Base-by-base conservation (phyloP, 1,284 basidiomycete genomes). In the Cryptococcus sp. region DNA sequence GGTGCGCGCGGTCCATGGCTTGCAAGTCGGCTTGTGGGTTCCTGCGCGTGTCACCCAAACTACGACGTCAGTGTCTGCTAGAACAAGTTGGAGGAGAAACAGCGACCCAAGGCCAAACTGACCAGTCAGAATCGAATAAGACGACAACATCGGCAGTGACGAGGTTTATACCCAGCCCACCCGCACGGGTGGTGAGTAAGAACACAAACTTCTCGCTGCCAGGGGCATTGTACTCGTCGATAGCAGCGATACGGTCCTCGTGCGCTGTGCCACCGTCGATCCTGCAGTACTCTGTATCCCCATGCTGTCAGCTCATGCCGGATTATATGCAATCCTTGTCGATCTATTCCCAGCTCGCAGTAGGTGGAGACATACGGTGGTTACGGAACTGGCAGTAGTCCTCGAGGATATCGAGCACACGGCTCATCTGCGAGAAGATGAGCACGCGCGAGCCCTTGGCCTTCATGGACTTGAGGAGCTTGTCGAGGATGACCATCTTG, bases 351-450 rank as follows among this genome's bases (percentile, higher is more conserved):
- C 15, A 18, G 39, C 12, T 48, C 2, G 40, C 33, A 28, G 16
- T 28, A 35, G 15, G 13, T 7, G 16, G 6, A n/a, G 2, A 82
- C 89, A 60, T 67, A 94, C 92, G 87, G 79, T 89, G 95, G 56
- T 80, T 80, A 48, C 95, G 82, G 82, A 98, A 98, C 59, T 96
- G 80, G 76, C 93, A 98, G 78, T 96, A 98, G 73, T 98, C 96
- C 74, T 98, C 95, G 42, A 98, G 78, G 60, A 99, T 98, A 77
- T 98, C 96, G 28, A 89, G 79, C 24, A 93, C 87, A 44, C 95
- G 88, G 78, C 90, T 94, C 95, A 98, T 98, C 78, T 98, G 95
- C 65, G 90, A 94, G 81, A 99, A 98, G 65, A 98, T 97, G 62
- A 98, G 85, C 2, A 95, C 91, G 12, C 95, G 85, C 1, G 91